Base-by-base conservation (phyloP, 2,329 filamentous ascomycete species). In the Lojkania enalia region DNA sequence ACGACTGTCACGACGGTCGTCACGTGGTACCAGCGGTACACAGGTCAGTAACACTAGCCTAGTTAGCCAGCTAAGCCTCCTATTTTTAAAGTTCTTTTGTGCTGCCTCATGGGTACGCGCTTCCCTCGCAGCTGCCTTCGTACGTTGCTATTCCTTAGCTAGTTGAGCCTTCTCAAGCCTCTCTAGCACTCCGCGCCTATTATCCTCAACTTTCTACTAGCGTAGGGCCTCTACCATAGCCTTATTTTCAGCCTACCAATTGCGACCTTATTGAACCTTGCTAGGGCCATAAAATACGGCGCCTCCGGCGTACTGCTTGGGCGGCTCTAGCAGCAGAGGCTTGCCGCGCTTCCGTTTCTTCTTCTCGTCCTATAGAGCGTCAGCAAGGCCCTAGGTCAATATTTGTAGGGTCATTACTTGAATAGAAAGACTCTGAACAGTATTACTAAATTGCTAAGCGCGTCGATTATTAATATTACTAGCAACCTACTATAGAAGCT, bases 31-130 rank as follows among this genome's bases (percentile, higher is more conserved):
- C n/a, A n/a, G n/a, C n/a, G n/a, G n/a, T n/a, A n/a, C n/a, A n/a
- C n/a, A n/a, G n/a, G n/a, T n/a, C n/a, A n/a, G n/a, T n/a, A n/a
- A n/a, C n/a, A n/a, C n/a, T n/a, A n/a, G 30, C 15, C 15, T 33
- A 11, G 9, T 33, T 33, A 33, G 30, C 15, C 7, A 33, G 30
- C 30, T n/a, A 7, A 7, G 7, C 7, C 23, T 27, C n/a, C n/a
- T 27, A 7, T 27, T 33, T 33, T 16, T 33, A 33, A 11, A 33
- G 30, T 33, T 33, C 30, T 33, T 33, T 33, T 33, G 9, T 12
- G 7, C 15, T 6, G 9, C 9, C 16, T 33, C 6, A 12, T 11
- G 16, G 15, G 16, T 9, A 9, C 16, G 9, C 9, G 16, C 6
- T 33, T 33, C 15, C 15, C 16, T 11, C 6, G 16, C 15, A 12